A percentile compares a stretch with the other conserved stretches of the same genome.
Evolutionary conservation across 441 rosid species (phyloP).

Genomic region (Eutrema salsugineum): DNA sequence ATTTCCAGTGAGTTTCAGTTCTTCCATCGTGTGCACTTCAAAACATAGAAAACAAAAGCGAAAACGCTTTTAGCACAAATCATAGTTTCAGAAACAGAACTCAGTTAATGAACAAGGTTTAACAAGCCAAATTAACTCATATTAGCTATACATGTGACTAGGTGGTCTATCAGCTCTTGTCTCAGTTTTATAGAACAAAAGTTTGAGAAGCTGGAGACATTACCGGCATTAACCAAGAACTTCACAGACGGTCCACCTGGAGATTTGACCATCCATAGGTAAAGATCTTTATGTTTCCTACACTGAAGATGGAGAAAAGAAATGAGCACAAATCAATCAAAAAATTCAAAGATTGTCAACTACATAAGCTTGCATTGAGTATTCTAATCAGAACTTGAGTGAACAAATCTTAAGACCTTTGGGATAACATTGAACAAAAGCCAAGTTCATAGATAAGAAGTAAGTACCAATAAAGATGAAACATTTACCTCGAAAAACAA

Average conservation of each 20-base stretch:
- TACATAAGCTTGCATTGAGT: not conserved
- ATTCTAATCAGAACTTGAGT: not conserved
- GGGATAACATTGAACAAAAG: not conserved
- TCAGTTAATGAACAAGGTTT: not conserved
- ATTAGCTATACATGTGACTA: not conserved
- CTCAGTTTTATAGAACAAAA: not conserved
- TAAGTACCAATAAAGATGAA: not conserved
- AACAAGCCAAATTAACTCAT: not conserved
- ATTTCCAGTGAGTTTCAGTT: slow-evolving; percentile 94
- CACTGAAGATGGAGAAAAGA: slow-evolving; percentile 46
- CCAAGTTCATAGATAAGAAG: not conserved
- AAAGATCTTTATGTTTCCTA: slow-evolving; percentile 92
- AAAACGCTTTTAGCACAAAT: not conserved
- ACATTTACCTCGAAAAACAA: slow-evolving; percentile 82
- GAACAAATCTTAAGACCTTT: not conserved
- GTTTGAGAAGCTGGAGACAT: not conserved
- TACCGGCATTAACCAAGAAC: slow-evolving; percentile 95
- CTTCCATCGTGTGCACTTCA: slow-evolving; percentile 93
- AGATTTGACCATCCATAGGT: slow-evolving; percentile 89
- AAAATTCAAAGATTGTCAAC: not conserved
- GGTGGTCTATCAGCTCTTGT: not conserved
- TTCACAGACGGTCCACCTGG: slow-evolving; percentile 92
- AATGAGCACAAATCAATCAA: not conserved
- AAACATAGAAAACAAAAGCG: not conserved
- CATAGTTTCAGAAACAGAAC: not conserved